These are phyloP conservation scores for Penicillium lividum DNA, from an alignment of 495 filamentous ascomycete species.

Conservation along the genomic window DNA sequence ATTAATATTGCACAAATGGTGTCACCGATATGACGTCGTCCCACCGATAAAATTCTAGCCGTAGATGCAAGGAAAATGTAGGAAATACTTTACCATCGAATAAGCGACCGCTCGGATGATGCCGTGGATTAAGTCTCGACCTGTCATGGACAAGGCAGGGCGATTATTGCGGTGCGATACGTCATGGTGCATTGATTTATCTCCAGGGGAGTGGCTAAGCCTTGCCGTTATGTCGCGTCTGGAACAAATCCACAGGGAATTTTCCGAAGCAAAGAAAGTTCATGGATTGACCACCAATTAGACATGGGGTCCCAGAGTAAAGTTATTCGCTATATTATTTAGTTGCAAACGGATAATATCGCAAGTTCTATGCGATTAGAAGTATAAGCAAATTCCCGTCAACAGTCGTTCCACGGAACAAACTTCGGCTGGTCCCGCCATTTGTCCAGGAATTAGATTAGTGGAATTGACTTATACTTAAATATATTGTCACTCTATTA, in stretches of 20 bases:
- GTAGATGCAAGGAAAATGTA: neutral
- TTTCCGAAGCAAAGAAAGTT: too few species aligned
- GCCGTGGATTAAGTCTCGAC: neutral
- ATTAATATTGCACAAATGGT: neutral
- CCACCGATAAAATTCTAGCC: neutral
- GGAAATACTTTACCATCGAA: neutral
- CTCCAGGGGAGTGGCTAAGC: neutral
- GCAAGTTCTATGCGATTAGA: neutral
- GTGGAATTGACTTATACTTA: neutral
- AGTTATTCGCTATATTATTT: neutral
- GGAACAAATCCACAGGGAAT: neutral
- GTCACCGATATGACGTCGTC: neutral
- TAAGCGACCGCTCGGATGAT: neutral
- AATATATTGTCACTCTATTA: neutral
- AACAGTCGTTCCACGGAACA: slow-evolving; percentile 24
- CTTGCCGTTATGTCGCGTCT: neutral
- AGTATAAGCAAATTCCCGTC: neutral
- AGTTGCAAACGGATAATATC: too few species aligned
- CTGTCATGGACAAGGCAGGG: neutral
- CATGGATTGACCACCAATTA: neutral
- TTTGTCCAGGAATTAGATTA: neutral
- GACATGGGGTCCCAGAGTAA: neutral
- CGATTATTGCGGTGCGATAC: slow-evolving; percentile 4
- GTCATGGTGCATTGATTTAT: slow-evolving; percentile 22
- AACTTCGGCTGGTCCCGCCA: slow-evolving; percentile 14